Conservation (phyloP, 495 filamentous ascomycete genomes). For the Tricharina praecox region DNA sequence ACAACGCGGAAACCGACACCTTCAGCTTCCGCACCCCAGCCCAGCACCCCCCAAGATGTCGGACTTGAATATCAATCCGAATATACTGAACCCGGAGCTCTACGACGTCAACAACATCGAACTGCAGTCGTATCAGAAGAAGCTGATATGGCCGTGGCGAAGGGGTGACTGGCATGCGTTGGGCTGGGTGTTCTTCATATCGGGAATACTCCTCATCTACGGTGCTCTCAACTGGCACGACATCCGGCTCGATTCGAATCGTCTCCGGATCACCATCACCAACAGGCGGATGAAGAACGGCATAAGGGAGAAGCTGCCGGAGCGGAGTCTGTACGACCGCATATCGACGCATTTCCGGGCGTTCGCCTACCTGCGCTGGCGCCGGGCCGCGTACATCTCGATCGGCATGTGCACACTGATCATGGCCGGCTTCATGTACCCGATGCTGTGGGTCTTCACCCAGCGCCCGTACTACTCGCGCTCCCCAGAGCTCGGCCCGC, state of each 20-base stretch:
- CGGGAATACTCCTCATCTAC: slow-evolving; percentile 23
- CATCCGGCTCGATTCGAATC: slow-evolving; percentile 19
- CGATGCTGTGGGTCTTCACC: slow-evolving; percentile 20
- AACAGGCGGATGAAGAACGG: slow-evolving; percentile 3
- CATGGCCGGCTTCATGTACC: slow-evolving; percentile 22
- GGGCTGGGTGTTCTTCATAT: slow-evolving; percentile 22
- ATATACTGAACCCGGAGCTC: slow-evolving; percentile 22
- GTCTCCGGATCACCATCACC: slow-evolving; percentile 17
- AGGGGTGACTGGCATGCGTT: slow-evolving; percentile 20
- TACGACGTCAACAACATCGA: slow-evolving; percentile 22
- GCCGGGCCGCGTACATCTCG: slow-evolving; percentile 14
- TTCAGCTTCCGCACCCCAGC: no score
- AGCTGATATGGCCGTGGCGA: slow-evolving; percentile 22
- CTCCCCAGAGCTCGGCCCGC: slow-evolving; percentile 47
- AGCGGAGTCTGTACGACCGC: slow-evolving; percentile 22
- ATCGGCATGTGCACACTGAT: slow-evolving; percentile 19
- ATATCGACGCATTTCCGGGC: slow-evolving; percentile 19
- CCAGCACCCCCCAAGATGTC: not conserved
- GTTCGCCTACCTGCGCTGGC: slow-evolving; percentile 21
- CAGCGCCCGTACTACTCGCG: slow-evolving; percentile 24
- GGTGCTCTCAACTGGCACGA: slow-evolving; percentile 23
- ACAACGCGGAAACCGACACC: no score
- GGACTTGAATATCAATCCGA: not conserved
- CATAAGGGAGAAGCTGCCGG: not conserved
- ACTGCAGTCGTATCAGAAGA: slow-evolving; percentile 20